Base-by-base conservation (phyloP, 2,329 filamentous ascomycete species). In the Orbilia oligospora region DNA sequence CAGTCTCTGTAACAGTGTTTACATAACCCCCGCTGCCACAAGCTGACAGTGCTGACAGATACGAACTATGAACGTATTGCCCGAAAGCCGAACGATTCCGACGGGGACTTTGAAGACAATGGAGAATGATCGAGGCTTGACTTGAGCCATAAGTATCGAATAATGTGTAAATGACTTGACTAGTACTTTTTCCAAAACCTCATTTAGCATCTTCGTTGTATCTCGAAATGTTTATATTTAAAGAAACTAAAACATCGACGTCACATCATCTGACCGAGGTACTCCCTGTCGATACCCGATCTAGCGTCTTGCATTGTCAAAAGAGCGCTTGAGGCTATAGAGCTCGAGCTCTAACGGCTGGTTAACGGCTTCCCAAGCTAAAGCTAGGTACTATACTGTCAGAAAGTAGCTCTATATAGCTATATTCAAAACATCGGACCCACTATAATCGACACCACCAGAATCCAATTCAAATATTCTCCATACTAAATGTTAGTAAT, bases 401-500 rank as follows among this genome's bases (percentile, higher is more conserved):
- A 55, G 24, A 55, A 20, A 58, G 18, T 41, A 30, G 33, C 30
- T 58, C 53, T 55, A 55, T 55, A 55, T 55, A 55, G 27, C 24
- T 33, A 58, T 20, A 58, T 46, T 16, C 44, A 58, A 18, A 36
- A 38, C 8, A 18, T n/a, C n/a, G n/a, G 53, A 36, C 53, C 53
- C 53, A 58, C 53, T 38, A 58, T n/a, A n/a, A n/a, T 58, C 30
- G 30, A 41, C 53, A 58, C 53, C 53, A 22, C 9, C 3, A 58
- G 38, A 36, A 5, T 38, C 18, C 20, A 38, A 46, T 46, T 46
- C 38, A 41, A 41, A 41, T 41, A 16, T 41, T 41, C 6, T 20
- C 44, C 16, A 46, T 44, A 41, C 56, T 44, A 61, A 61, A 61
- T 44, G 56, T 44, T 61, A 61, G 56, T 61, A 61, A 61, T 61